phyloP scores from a whole-genome alignment of 1,284 basidiomycete genomes.

The Cutaneotrichosporon daszewskae region DNA sequence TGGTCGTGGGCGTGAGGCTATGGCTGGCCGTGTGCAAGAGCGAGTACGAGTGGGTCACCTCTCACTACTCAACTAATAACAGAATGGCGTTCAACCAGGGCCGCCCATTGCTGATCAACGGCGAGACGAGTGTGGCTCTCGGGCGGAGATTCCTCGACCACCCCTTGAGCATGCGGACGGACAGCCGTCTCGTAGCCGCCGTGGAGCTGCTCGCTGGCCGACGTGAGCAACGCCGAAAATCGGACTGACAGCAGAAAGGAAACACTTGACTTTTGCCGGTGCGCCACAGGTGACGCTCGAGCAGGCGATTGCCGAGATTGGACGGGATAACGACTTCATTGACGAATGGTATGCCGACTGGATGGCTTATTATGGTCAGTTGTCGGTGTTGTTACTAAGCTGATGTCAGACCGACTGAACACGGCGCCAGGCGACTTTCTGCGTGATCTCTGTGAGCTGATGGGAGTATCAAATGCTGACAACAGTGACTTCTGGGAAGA shows the following conservation, averaged over 20 bases:
- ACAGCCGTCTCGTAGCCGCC: slow-evolving; percentile 82
- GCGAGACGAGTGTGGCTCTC: slow-evolving; percentile 70
- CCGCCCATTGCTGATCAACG: slow-evolving; percentile 79
- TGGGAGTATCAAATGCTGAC: too few relatives aligned
- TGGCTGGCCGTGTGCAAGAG: slow-evolving; percentile 81
- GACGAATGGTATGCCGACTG: slow-evolving; percentile 41
- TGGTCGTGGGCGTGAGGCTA: slow-evolving; percentile 69
- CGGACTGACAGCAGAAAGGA: slow-evolving; percentile 2
- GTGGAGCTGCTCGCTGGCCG: slow-evolving; percentile 44
- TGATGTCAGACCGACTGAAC: slow-evolving; percentile 1
- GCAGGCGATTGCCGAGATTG: slow-evolving; percentile 12
- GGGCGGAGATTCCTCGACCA: slow-evolving; percentile 68
- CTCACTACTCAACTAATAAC: background rate
- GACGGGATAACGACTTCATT: slow-evolving; percentile 30
- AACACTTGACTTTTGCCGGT: slow-evolving; percentile 1
- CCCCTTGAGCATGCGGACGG: slow-evolving; percentile 79
- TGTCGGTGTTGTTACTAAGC: background rate
- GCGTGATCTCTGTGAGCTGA: slow-evolving; percentile 2
- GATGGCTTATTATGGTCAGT: slow-evolving; percentile 28
- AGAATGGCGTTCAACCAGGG: slow-evolving; percentile 53
- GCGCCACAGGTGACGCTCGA: background rate
- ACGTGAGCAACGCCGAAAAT: slow-evolving; percentile 2
- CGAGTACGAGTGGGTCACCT: slow-evolving; percentile 55
- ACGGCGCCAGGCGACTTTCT: slow-evolving; percentile 3
- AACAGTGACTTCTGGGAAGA: slow-evolving; percentile 5